Conservation (phyloP, 768 basidiomycete genomes). For the Gloeopeniophorella convolvens region DNA sequence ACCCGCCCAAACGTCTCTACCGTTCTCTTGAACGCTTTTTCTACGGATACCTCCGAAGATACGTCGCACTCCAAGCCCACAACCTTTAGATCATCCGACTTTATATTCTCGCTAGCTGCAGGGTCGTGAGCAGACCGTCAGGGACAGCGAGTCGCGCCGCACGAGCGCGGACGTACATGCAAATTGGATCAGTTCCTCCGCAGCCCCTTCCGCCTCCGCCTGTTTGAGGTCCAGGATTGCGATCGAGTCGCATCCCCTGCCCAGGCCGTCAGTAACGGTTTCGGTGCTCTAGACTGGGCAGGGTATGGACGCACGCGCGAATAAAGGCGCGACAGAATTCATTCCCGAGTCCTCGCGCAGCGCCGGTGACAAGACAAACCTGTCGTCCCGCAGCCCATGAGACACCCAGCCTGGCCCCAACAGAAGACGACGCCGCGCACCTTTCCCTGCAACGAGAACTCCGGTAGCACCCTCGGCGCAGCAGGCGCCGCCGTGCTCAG, state of each 20-base stretch:
- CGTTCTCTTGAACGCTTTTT: constrained; percentile 60
- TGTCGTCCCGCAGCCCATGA: constrained; percentile 26
- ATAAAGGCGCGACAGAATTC: constrained; percentile 89
- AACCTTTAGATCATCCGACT: constrained; percentile 52
- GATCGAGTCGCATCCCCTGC: constrained; percentile 72
- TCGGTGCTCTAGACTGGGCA: not conserved
- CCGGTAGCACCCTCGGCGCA: constrained; percentile 49
- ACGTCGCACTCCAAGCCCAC: constrained; percentile 86
- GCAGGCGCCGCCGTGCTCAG: constrained; percentile 19
- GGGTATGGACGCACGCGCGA: constrained; percentile 54
- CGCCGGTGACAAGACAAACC: constrained; percentile 92
- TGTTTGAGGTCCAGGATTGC: constrained; percentile 79
- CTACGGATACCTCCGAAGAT: constrained; percentile 71
- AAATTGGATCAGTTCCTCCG: constrained; percentile 53
- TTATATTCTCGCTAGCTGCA: constrained; percentile 49
- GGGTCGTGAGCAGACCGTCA: constrained; percentile 27
- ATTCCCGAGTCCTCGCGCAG: constrained; percentile 83
- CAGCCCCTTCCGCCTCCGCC: constrained; percentile 59
- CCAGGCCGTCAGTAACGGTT: not conserved
- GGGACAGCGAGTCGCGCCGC: constrained; percentile 1
- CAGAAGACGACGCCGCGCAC: constrained; percentile 30
- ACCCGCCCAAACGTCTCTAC: constrained; percentile 62
- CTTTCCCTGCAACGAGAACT: constrained; percentile 77
- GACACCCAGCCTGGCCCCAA: not conserved
- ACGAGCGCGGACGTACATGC: constrained; percentile 41